Base-by-base conservation (phyloP, 768 basidiomycete genomes). In the Terana coerulea region DNA sequence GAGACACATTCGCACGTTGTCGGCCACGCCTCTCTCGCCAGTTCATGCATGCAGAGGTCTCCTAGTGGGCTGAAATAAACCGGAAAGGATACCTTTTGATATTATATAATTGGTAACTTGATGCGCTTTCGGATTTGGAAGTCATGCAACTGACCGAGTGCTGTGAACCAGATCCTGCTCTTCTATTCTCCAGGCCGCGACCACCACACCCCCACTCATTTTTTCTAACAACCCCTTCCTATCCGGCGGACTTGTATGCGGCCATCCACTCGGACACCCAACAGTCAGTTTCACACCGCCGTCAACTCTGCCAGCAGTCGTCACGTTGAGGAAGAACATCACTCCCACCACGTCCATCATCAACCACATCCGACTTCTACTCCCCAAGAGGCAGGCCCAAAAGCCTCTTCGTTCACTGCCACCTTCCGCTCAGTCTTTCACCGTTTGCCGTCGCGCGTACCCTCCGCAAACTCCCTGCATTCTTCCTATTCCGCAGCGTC, bases 351-450 rank as follows among this genome's bases (percentile, higher is more conserved):
- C 59, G 46, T 51, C 57, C 58, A 61, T 55, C 59, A 60, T 35
- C 60, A 53, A 51, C n/a, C n/a, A n/a, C 44, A 57, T 46, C 58
- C 51, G 40, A 29, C 55, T 8, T 39, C 50, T n/a, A 22, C 57
- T 24, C 33, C 41, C 19, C 47, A 39, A 25, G 59, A 42, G 46
- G 17, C 46, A 41, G 21, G 36, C 42, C 54, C 56, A 31, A 55
- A 50, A 51, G 46, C 36, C 10, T 35, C 57, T 26, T 55, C 59
- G 21, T 43, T 62, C 54, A 53, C 19, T 49, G 73, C 64, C 65
- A 69, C 59, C 37, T 70, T 86, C 54, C 75, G 76, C 33, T 67
- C 79, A 17, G 77, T 84, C 44, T 84, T 86, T 54, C 59, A 68
- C 46, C 76, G 80, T 45, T 60, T 62, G 70, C 70, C 66, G 5